phyloP scores from a whole-genome alignment of 2,329 filamentous ascomycete species.

The Trematosphaeria pertusa region DNA sequence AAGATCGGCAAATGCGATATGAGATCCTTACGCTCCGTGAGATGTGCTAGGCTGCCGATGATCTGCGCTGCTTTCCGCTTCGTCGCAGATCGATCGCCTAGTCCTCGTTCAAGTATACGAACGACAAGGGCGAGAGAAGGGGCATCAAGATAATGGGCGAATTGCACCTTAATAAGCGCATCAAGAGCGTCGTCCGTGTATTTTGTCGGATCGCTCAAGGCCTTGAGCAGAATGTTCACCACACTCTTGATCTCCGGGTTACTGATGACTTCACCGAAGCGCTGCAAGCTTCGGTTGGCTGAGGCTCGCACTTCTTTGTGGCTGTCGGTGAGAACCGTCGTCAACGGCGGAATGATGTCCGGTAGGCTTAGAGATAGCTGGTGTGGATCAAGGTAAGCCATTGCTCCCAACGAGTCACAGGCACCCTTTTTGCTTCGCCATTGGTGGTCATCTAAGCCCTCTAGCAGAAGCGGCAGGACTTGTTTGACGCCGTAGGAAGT shows the following conservation, averaged over 20 bases:
- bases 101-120: conserved; percentile 90
- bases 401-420: conserved; percentile 93
- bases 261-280: conserved; percentile 97
- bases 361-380: conserved; percentile 91
- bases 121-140: conserved; percentile 94
- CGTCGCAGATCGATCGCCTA: conserved; percentile 89
- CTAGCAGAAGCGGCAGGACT: conserved; percentile 87
- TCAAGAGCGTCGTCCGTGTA: conserved; percentile 96
- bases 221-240: conserved; percentile 90
- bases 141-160: conserved; percentile 97
- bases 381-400: conserved; percentile 97
- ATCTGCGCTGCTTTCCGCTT: conserved; percentile 97
- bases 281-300: conserved; percentile 94
- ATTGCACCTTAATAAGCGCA: conserved; percentile 95
- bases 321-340: conserved; percentile 92
- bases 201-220: conserved; percentile 95
- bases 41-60: conserved; percentile 94
- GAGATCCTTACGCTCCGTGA: conserved; percentile 95
- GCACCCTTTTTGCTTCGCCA: conserved; percentile 99
- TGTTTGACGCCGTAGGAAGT: conserved; percentile 97
- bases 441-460: conserved; percentile 91
- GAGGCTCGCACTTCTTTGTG: conserved; percentile 95
- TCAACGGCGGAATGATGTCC: conserved; percentile 95
- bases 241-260: conserved; percentile 96
- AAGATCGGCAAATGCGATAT: conserved; percentile 89